phyloP scores from a whole-genome alignment of 306 rosid genomes.

The Canavalia gladiata region DNA sequence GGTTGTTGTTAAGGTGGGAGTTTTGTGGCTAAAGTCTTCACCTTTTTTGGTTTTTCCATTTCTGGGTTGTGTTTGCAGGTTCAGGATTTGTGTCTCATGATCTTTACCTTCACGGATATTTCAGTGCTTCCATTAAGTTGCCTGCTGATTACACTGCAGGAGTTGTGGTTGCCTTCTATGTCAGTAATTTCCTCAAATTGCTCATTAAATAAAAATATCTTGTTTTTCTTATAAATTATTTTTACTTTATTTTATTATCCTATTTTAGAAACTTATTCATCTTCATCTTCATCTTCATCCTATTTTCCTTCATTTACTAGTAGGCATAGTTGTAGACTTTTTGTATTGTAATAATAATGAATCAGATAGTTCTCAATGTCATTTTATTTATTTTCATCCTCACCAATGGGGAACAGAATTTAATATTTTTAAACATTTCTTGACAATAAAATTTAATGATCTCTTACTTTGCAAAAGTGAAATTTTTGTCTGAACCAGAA shows the following conservation, averaged over 20 bases:
- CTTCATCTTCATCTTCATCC: neutral
- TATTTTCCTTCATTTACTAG: neutral
- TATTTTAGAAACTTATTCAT: conserved; percentile 28
- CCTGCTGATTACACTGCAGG: conserved; percentile 98
- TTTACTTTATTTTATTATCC: neutral
- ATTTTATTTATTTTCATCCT: conserved; percentile 37
- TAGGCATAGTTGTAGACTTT: neutral
- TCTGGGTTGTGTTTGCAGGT: conserved; percentile 60
- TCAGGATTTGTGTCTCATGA: conserved; percentile 98
- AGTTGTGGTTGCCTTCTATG: conserved; percentile 96
- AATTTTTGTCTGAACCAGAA: conserved; percentile 25
- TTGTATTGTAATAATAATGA: neutral
- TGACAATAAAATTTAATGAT: neutral
- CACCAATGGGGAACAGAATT: conserved; percentile 8
- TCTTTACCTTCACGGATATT: conserved; percentile 88
- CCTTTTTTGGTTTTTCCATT: conserved; percentile 16
- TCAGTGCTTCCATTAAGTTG: conserved; percentile 94
- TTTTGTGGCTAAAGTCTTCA: conserved; percentile 35
- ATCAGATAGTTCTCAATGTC: neutral
- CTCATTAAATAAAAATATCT: neutral
- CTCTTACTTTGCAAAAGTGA: neutral
- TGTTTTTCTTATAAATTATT: neutral
- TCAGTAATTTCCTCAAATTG: conserved; percentile 54
- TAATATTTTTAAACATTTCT: neutral
- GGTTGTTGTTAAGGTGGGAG: neutral